Evolutionary conservation across 768 basidiomycete species (phyloP).

Genomic region (Termitomyces sp.): DNA sequence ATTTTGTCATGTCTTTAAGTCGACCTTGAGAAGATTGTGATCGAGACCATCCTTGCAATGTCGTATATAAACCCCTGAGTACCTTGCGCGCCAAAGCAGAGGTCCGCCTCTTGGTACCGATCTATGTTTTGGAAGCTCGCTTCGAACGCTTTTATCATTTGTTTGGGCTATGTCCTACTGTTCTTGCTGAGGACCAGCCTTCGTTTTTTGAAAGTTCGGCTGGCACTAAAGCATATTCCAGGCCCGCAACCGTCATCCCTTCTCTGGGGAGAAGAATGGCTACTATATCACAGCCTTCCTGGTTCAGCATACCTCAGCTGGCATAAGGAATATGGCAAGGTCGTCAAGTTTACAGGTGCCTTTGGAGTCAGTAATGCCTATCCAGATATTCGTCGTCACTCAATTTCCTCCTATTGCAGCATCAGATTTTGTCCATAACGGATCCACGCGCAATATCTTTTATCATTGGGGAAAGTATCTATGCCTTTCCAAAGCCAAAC

Average conservation of each 20-base stretch:
- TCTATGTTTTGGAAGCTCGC: conserved; percentile 20
- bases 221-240: conserved; percentile 38
- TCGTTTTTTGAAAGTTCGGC: conserved; percentile 25
- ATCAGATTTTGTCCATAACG: conserved; percentile 51
- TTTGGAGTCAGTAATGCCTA: conserved; percentile 32
- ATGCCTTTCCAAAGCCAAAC: conserved; percentile 55
- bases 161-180: conserved; percentile 22
- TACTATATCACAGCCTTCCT: conserved; percentile 46
- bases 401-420: conserved; percentile 26
- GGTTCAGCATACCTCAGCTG: conserved; percentile 47
- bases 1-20: not conserved
- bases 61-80: conserved; percentile 10
- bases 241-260: conserved; percentile 44
- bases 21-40: conserved; percentile 5
- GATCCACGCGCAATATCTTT: conserved; percentile 48
- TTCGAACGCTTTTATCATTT: conserved; percentile 20
- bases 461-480: conserved; percentile 49
- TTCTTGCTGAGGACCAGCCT: conserved; percentile 26
- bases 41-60: conserved; percentile 10
- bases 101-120: not conserved
- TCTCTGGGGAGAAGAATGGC: conserved; percentile 60
- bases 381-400: not conserved
- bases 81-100: not conserved
- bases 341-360: conserved; percentile 51
- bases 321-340: conserved; percentile 47